Evolutionary conservation across 2,329 filamentous ascomycete species (phyloP).

Genomic region (Ceratocystis colombiana): DNA sequence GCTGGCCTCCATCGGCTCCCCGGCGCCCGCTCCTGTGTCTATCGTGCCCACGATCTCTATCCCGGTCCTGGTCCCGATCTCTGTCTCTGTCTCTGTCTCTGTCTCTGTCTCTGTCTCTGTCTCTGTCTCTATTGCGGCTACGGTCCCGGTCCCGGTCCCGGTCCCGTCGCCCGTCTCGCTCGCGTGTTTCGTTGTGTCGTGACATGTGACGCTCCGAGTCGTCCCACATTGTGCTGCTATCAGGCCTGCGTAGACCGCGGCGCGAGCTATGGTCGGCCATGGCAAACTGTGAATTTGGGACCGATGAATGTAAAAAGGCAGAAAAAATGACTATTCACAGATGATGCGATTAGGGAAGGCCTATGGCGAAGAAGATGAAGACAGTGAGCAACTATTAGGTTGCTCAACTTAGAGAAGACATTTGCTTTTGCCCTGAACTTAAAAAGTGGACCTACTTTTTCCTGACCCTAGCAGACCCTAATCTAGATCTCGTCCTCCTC

Average conservation of each 20-base stretch:
- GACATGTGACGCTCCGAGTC: conserved; percentile 38
- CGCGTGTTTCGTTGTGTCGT: conserved; percentile 13
- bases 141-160: conserved; percentile 31
- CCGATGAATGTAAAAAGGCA: background rate
- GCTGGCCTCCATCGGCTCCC: background rate
- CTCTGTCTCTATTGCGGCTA: conserved; percentile 29
- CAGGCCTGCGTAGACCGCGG: conserved; percentile 33
- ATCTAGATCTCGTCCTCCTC: conserved; percentile 79
- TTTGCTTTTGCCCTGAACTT: background rate
- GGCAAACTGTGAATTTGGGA: no score
- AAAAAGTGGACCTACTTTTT: background rate
- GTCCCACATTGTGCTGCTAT: conserved; percentile 55
- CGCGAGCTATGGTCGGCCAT: conserved; percentile 1
- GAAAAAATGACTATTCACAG: no score
- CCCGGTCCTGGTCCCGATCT: conserved; percentile 31
- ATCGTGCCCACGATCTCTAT: conserved; percentile 31
- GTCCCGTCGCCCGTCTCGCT: conserved; percentile 29
- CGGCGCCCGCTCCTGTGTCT: conserved; percentile 25
- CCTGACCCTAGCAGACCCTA: background rate
- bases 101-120: conserved; percentile 32
- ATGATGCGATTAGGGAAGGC: background rate
- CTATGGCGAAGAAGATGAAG: background rate
- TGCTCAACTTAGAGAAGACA: background rate
- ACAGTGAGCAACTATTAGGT: background rate
- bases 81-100: conserved; percentile 32